These are phyloP conservation scores for Aspergillus chevalieri DNA, from an alignment of 2,329 filamentous ascomycete genomes.

Conservation along the genomic window DNA sequence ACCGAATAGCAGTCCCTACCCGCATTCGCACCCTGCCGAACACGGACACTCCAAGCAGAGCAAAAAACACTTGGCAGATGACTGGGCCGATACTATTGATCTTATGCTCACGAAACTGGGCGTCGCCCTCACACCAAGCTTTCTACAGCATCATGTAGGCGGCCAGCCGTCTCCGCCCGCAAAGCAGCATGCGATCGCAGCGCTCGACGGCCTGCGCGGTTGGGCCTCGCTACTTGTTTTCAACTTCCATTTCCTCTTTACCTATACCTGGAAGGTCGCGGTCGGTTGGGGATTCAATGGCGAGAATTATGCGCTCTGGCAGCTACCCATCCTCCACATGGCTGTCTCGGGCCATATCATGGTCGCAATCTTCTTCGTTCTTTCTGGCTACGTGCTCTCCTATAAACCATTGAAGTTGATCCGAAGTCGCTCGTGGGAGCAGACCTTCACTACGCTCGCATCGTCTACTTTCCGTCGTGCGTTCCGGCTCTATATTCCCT, in stretches of 20 bases:
- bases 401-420: constrained; percentile 37
- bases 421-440: constrained; percentile 31
- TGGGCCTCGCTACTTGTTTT: constrained; percentile 42
- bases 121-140: constrained; percentile 31
- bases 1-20: constrained; percentile 9
- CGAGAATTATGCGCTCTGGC: constrained; percentile 35
- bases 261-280: constrained; percentile 38
- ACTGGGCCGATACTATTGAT: constrained; percentile 22
- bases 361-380: constrained; percentile 45
- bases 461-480: constrained; percentile 41
- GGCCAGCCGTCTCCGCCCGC: constrained; percentile 20
- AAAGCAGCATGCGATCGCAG: constrained; percentile 34
- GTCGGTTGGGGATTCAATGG: constrained; percentile 37
- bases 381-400: constrained; percentile 45
- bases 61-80: constrained; percentile 14
- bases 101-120: constrained; percentile 18
- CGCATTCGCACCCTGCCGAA: constrained; percentile 18
- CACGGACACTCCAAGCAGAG: constrained; percentile 11
- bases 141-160: constrained; percentile 28
- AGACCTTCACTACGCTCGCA: constrained; percentile 34
- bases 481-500: constrained; percentile 39
- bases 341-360: constrained; percentile 42
- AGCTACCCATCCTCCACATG: constrained; percentile 38
- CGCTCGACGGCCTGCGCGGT: constrained; percentile 38
- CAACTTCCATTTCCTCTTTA: constrained; percentile 43